Evolutionary conservation across 495 filamentous ascomycete genomes (phyloP).

Genomic region (Penicillium turbatum): DNA sequence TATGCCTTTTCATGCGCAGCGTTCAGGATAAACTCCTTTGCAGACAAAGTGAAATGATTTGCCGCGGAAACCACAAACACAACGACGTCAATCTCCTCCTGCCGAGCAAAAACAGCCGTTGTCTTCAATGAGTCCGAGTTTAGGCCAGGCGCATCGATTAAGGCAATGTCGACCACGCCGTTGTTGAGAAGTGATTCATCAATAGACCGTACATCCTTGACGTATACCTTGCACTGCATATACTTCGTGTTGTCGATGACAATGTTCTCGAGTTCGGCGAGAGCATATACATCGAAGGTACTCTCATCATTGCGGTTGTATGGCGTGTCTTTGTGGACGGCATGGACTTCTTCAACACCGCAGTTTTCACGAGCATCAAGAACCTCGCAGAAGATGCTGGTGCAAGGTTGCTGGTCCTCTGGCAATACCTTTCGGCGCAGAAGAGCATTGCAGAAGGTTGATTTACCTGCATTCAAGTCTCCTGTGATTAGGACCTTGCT

Average conservation of each 20-base stretch:
- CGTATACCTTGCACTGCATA: slow-evolving; percentile 94
- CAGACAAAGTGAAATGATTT: slow-evolving; percentile 94
- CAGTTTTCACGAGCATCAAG: slow-evolving; percentile 86
- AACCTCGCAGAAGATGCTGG: slow-evolving; percentile 97
- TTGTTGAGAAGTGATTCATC: slow-evolving; percentile 95
- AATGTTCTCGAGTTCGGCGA: slow-evolving; percentile 78
- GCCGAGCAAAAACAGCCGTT: slow-evolving; percentile 90
- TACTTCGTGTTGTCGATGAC: slow-evolving; percentile 83
- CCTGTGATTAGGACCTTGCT: slow-evolving; percentile 98
- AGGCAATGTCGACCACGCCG: slow-evolving; percentile 93
- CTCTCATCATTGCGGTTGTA: slow-evolving; percentile 91
- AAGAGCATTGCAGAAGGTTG: slow-evolving; percentile 96
- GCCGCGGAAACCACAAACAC: slow-evolving; percentile 97
- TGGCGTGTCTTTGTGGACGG: slow-evolving; percentile 69
- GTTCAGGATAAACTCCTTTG: slow-evolving; percentile 94
- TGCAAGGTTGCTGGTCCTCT: slow-evolving; percentile 98
- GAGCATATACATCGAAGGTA: slow-evolving; percentile 80
- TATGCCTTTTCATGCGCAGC: slow-evolving; percentile 96
- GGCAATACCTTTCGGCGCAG: slow-evolving; percentile 88
- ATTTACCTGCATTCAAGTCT: slow-evolving; percentile 96
- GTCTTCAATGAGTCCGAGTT: slow-evolving; percentile 96
- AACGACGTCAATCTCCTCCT: slow-evolving; percentile 98
- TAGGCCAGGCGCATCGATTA: slow-evolving; percentile 93
- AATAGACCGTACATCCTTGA: slow-evolving; percentile 84
- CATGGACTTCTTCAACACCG: slow-evolving; percentile 91